Base-by-base conservation (phyloP, 345 rosid species). In the Excoecaria agallocha region DNA sequence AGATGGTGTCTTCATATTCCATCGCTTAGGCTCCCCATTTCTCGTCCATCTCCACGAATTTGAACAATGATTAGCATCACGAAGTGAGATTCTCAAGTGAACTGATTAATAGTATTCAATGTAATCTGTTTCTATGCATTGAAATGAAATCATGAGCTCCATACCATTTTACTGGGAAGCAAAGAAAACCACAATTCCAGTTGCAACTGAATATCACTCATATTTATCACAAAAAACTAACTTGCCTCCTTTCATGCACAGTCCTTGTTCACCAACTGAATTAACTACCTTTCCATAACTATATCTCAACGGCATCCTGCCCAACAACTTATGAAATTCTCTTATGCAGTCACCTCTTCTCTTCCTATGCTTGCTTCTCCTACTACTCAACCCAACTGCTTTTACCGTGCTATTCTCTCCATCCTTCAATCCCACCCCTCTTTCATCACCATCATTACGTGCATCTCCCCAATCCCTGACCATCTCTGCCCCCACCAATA, bases 391-490 rank as follows among this genome's bases (percentile, higher is more conserved):
- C 22, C 96, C 96, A 69, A 62, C 96, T 22, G 81, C 79, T 17
- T 74, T 83, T 8, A 89, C 81, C 16, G 77, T 76, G n/a, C 72
- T 70, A 73, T 70, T 56, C 38, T 17, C 67, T 1, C 12, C 63
- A 5, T 38, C 78, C 41, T 75, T 71, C 70, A 56, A 59, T 57
- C 78, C 73, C 62, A 1, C 30, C 68, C 58, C 66, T 24, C 48
- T 71, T 43, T 60, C 39, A 37, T 50, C 57, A 5, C 63, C 79
- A 25, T 86, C 84, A 4, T 91, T 91, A 35, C 93, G 85, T 0
- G 93, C 81, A 83, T 91, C 93, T 70, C 93, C 96, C 92, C 92
- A 86, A 54, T 91, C 96, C 66, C 93, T 81, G 15, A 78, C 84
- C 75, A 81, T 88, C 64, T 82, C 80, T 1, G 92, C 92, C 69